phyloP scores from a whole-genome alignment of 345 rosid species.

The Chamaenerion angustifolium region DNA sequence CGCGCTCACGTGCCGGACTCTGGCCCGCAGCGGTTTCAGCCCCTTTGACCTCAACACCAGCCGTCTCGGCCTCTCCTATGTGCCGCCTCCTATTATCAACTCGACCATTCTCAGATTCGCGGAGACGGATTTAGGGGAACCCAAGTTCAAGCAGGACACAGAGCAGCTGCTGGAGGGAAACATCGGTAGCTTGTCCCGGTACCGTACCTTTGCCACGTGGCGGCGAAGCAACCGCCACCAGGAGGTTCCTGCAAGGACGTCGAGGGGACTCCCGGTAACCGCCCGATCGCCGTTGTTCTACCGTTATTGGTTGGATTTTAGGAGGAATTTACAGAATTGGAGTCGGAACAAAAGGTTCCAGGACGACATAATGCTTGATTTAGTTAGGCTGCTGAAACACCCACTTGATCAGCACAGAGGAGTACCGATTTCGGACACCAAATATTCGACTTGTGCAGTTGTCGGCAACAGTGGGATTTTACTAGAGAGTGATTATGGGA shows the following conservation, averaged over 20 bases:
- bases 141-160: conserved; percentile 37
- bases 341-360: conserved; percentile 39
- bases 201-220: conserved; percentile 35
- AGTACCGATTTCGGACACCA: conserved; percentile 12
- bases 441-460: conserved; percentile 69
- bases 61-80: conserved; percentile 3
- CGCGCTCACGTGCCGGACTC: conserved; percentile 38
- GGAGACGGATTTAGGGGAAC: conserved; percentile 47
- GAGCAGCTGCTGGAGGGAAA: conserved; percentile 48
- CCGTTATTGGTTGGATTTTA: conserved; percentile 63
- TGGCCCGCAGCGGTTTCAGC: conserved; percentile 23
- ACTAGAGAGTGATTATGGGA: conserved; percentile 41
- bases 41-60: conserved; percentile 20
- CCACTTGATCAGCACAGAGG: conserved; percentile 44
- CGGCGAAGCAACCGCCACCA: conserved; percentile 24
- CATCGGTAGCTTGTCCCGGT: conserved; percentile 30
- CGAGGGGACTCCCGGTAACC: conserved; percentile 7
- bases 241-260: conserved; percentile 7
- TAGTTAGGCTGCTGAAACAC: conserved; percentile 38
- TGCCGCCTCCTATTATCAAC: conserved; percentile 30
- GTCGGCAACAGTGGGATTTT: conserved; percentile 90
- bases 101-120: conserved; percentile 59
- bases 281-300: conserved; percentile 48
- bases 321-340: conserved; percentile 50
- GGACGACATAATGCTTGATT: conserved; percentile 47